Evolutionary conservation across 1,284 basidiomycete genomes (phyloP), one percentile per base, ranked within the genome.

Genomic region (Moniliella sp.): DNA sequence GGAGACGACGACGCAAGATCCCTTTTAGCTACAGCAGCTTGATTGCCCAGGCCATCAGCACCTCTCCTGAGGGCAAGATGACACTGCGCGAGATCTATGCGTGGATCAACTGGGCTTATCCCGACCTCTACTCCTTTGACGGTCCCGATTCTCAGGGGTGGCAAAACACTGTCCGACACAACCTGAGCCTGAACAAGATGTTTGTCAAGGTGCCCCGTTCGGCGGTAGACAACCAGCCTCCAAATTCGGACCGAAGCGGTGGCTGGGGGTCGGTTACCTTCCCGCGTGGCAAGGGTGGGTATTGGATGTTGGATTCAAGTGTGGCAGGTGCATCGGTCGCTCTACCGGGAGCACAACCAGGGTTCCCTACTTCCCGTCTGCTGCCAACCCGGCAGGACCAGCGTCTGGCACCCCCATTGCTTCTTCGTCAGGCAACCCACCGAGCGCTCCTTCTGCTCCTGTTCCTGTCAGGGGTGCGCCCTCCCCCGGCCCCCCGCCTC

Each of bases 141-240:
- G 46, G 48, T 1, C 35, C 43, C 5, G 48, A 51, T 19, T 39
- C 40, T 33, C 45, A 48, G 19, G 48, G 50, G 3, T 53, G 50
- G 50, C 48, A 50, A 26, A 53, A 53, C 30, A 50, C 48, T 3
- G 50, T 53, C 26, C 42, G 50, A 1, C 50, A 53, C 44, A 53
- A 53, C 21, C 40, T 53, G 3, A 48, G 45, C 25, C 38, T 53
- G 4, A 50, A 48, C 29, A 50, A 49, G 42, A 37, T 39, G 13
- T 53, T 53, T 21, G 37, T 49, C 33, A 53, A 51, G 40, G 48
- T 45, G 23, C 35, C 43, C 13, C 31, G 48, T 2, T 43, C 47
- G 2, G 37, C 46, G n/a, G 46, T 46, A 35, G 43, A 40, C 32
- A 48, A 42, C 35, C 13, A 4, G 15, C 15, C 5, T 4, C 4